Evolutionary conservation across 2,329 filamentous ascomycete species (phyloP).

Genomic region (Botrytis porri): DNA sequence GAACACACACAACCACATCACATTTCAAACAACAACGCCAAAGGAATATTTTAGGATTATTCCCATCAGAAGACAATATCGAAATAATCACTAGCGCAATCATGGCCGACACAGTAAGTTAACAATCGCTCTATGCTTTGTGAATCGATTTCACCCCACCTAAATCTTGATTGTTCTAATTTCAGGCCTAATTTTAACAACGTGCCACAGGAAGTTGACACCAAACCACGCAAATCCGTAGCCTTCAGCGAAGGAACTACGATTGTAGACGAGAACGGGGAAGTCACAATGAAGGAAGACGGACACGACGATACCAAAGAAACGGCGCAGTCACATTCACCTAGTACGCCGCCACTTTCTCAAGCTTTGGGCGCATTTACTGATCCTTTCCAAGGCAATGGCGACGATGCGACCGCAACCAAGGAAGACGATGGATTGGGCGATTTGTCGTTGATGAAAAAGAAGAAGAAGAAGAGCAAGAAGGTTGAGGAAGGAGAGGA

Average conservation of each 20-base stretch:
- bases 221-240: constrained; percentile 84
- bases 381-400: constrained; percentile 45
- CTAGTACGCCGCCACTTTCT: constrained; percentile 59
- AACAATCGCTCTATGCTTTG: background rate
- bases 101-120: constrained; percentile 21
- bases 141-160: constrained; percentile 17
- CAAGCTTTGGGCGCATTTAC: constrained; percentile 55
- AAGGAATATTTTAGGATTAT: background rate
- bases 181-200: constrained; percentile 17
- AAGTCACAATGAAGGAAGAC: constrained; percentile 72
- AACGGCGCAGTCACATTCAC: constrained; percentile 75
- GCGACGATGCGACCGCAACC: constrained; percentile 32
- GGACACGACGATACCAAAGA: constrained; percentile 71
- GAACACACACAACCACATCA: constrained; percentile 1
- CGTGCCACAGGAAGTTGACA: constrained; percentile 31
- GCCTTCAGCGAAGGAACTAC: constrained; percentile 85
- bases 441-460: constrained; percentile 67
- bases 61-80: background rate
- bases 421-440: constrained; percentile 31
- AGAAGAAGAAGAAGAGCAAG: constrained; percentile 95
- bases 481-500: constrained; percentile 63
- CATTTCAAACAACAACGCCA: background rate
- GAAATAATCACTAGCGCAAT: constrained; percentile 7
- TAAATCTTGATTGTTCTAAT: constrained; percentile 28
- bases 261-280: constrained; percentile 86